Evolutionary conservation across 2,329 filamentous ascomycete species (phyloP), one percentile per base, ranked within the genome.

Genomic region (Scedosporium minutisporum): DNA sequence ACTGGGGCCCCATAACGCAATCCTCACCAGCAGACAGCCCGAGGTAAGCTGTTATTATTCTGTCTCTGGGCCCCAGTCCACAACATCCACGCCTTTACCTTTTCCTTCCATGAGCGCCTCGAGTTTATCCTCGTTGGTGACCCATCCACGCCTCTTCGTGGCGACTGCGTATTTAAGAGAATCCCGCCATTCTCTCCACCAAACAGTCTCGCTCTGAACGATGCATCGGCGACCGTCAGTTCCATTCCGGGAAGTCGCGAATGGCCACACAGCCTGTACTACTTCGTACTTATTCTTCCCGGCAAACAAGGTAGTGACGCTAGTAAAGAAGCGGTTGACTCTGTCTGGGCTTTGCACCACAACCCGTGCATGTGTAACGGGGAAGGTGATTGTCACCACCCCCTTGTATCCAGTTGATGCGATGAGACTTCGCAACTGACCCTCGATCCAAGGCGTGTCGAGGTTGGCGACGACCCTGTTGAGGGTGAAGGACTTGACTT

Each of bases 221-320:
- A 75, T 74, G 65, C 77, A 83, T 61, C 70, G 71, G 58, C 78
- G 75, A 12, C 69, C 77, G n/a, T 65, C 69, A 65, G 80, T 79
- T 46, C 73, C 80, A 66, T 71, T 78, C 67, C 69, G 73, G 3
- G 75, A 72, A 65, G 79, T 80, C 1, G 82, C 82, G 71, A 83
- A 85, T 3, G 82, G 82, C 82, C 82, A 85, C 1, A 85, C 77
- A 1, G 77, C 75, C 68, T 82, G 81, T 58, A 82, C 75, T 2
- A 83, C 79, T 69, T 84, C 82, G 65, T 84, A 85, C 65, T 76
- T 79, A 68, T 77, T 78, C 69, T 78, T 81, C 3, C 81, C 80
- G 0, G 75, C 74, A 66, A 85, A 83, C 1, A 84, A 70, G 25
- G 78, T 76, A 2, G 78, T 76, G 27, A 85, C 74, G 25, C 75